Percentiles rank a stretch among this genome's conserved stretches.
Conservation (phyloP, 1,284 basidiomycete genomes). For the Pseudomicrostroma phylloplanum region DNA sequence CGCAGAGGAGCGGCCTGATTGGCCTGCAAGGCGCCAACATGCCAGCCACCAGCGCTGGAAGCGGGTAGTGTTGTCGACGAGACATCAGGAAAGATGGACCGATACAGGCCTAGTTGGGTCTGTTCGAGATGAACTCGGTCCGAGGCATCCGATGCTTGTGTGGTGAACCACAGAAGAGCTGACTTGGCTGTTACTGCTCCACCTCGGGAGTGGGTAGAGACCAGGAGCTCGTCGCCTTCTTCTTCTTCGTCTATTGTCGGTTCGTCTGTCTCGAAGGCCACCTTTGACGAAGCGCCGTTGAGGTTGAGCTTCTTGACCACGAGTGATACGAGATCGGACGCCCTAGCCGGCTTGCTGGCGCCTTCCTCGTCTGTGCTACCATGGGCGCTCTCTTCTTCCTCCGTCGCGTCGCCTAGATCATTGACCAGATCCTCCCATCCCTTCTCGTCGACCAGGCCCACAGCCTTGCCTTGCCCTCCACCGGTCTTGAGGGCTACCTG, state of each 20-base stretch:
- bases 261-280: neutral
- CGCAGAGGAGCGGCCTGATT: conserved; percentile 6
- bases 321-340: conserved; percentile 53
- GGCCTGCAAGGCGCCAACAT: neutral
- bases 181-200: conserved; percentile 51
- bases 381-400: conserved; percentile 19
- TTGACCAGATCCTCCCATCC: neutral
- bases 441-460: conserved; percentile 1
- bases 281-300: neutral
- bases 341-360: conserved; percentile 55
- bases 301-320: conserved; percentile 29
- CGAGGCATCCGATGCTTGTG: conserved; percentile 48
- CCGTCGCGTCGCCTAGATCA: neutral
- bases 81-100: conserved; percentile 62
- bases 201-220: conserved; percentile 56
- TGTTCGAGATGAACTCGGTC: conserved; percentile 52
- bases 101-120: conserved; percentile 85
- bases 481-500: conserved; percentile 54
- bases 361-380: conserved; percentile 50
- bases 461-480: neutral
- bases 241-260: conserved; percentile 13
- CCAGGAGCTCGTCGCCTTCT: conserved; percentile 41
- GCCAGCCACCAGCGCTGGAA: neutral
- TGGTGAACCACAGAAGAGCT: conserved; percentile 82
- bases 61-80: conserved; percentile 7